Base-by-base conservation (phyloP, 352 stramenopile genomes). In the Globisporangium perplexum region DNA sequence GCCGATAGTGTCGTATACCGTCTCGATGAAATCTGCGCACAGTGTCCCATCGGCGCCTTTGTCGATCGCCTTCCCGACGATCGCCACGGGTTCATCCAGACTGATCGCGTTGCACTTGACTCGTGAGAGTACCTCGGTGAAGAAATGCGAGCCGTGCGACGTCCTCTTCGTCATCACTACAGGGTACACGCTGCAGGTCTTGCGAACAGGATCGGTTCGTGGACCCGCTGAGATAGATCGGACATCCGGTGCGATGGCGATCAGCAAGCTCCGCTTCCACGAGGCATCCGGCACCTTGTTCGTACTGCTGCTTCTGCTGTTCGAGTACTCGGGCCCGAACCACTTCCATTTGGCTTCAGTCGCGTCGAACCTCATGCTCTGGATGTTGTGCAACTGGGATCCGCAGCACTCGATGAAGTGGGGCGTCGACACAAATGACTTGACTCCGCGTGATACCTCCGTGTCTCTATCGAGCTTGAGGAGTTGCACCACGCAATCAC, bases 351-450 rank as follows among this genome's bases (percentile, higher is more conserved):
- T 69, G 31, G 60, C 62, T 12, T 58, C 58, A 10, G 48, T 23
- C 8, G 31, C 43, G 44, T 77, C 56, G 36, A 59, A 77, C 15
- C 23, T 24, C 36, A 77, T 71, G n/a, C 53, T 57, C n/a, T 68
- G 62, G 39, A 74, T 60, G 18, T 50, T 77, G 43, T 72, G 62
- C 4, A 80, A 50, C 26, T 71, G 53, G 8, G 65, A 71, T 2
- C 62, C 60, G 46, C 59, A 77, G 36, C 65, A 71, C 23, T 80
- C 65, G 33, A 77, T 73, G 39, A 70, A 71, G 33, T 80, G 63
- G 10, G 68, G 65, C 3, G 68, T 80, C 22, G 66, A 63, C 7
- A 66, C 50, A n/a, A 71, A 77, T 4, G 36, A 17, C 38, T 63
- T 57, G 26, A 57, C 55, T 20, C 31, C 38, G 7, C 20, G 26